Evolutionary conservation across 495 filamentous ascomycete species (phyloP).

Genomic region (Lophiotrema nucula): DNA sequence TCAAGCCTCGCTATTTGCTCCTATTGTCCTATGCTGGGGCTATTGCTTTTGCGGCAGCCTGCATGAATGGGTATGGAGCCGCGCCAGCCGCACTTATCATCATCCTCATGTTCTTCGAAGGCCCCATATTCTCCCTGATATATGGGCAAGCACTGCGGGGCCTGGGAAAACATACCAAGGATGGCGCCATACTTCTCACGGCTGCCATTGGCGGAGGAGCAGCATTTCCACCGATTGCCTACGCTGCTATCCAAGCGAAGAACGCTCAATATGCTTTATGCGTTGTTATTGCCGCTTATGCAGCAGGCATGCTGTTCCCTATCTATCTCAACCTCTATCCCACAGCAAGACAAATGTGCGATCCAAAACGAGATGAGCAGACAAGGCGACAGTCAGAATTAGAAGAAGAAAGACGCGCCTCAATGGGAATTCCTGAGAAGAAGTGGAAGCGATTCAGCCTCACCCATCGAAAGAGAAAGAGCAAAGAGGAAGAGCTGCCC

Average conservation of each 20-base stretch:
- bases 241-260: constrained; percentile 41
- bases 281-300: constrained; percentile 59
- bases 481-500: constrained; percentile 5
- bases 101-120: constrained; percentile 61
- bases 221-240: constrained; percentile 56
- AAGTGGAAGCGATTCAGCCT: constrained; percentile 8
- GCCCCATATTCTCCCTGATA: constrained; percentile 59
- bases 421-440: neutral
- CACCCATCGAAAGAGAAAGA: neutral
- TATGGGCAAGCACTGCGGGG: constrained; percentile 62
- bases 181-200: constrained; percentile 54
- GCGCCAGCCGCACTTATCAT: constrained; percentile 52
- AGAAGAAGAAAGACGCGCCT: constrained; percentile 12
- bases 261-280: constrained; percentile 52
- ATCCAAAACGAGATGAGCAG: constrained; percentile 37
- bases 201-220: constrained; percentile 58
- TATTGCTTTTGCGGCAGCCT: constrained; percentile 55
- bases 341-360: constrained; percentile 60
- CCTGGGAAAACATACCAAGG: constrained; percentile 60
- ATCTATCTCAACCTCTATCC: constrained; percentile 58
- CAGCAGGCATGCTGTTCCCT: constrained; percentile 58
- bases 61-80: constrained; percentile 53
- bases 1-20: constrained; percentile 65
- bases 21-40: constrained; percentile 55
- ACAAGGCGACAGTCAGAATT: constrained; percentile 6